Evolutionary conservation across 352 stramenopile species (phyloP), one percentile per base, ranked within the genome.

Genomic region (Pythium vanterpoolii): DNA sequence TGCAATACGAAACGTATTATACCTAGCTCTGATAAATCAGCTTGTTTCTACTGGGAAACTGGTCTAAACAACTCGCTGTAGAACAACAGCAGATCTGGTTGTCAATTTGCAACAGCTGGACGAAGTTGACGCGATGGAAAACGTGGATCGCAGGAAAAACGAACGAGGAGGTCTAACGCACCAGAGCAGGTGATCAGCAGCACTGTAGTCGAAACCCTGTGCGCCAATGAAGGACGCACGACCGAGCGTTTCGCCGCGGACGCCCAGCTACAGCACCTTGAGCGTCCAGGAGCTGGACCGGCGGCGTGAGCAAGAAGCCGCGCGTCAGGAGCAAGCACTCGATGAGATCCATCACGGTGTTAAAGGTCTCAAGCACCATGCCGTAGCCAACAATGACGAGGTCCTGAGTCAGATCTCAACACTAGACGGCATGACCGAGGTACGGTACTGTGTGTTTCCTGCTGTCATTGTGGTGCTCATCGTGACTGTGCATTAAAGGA

Each of bases 311-410:
- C 69, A 86, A 1, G 77, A 90, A 55, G 31, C 79, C 27, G 64
- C 72, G 16, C 64, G 72, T 13, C 85, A 94, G 69, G 82, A 94
- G 45, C 76, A 74, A 13, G 39, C 82, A 59, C 72, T 94, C 24
- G 79, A 92, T 55, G 68, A 90, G 43, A 87, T 94, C 50, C 77
- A 90, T 56, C 70, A 61, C 47, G 80, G 85, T 50, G 85, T 91
- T 10, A 76, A 83, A 53, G 76, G 71, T 0, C 71, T 92, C 10
- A 90, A 91, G 72, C 74, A 83, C 61, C 81, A 92, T 36, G 85
- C 85, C 31, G 71, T 84, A n/a, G 85, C 80, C 16, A 94, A 91
- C 62, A 91, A 92, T 47, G 79, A 74, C 49, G 82, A 90, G 70
- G 85, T 91, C 5, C 62, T 89, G 26, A 73, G 82, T 57, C 80